Conservation (phyloP, 805 yeast species). For the Metschnikowia aberdeeniae region DNA sequence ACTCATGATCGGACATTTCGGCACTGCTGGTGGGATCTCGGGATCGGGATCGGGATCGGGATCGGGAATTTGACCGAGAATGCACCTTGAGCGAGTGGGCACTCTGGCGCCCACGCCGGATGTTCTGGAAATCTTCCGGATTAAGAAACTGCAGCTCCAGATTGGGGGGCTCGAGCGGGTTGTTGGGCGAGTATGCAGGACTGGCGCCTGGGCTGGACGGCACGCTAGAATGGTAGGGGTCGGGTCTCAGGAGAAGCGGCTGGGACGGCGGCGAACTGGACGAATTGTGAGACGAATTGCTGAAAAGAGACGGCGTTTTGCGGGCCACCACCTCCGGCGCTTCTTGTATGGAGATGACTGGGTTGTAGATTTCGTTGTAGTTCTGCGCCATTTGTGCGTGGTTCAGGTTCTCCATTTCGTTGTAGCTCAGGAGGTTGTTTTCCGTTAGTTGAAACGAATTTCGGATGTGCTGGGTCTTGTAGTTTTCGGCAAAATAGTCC, state of each 20-base stretch:
- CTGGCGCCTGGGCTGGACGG: slow-evolving; percentile 6
- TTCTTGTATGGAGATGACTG: slow-evolving; percentile 18
- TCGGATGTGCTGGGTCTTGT: background rate
- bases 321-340: slow-evolving; percentile 31
- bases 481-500: background rate
- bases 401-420: slow-evolving; percentile 7
- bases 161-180: slow-evolving; percentile 13
- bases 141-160: slow-evolving; percentile 19
- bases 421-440: slow-evolving; percentile 16
- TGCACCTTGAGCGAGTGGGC: slow-evolving; percentile 21
- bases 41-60: slow-evolving; percentile 24
- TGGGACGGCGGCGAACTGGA: slow-evolving; percentile 26
- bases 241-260: slow-evolving; percentile 1
- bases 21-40: slow-evolving; percentile 6
- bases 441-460: slow-evolving; percentile 13
- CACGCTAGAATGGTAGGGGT: background rate
- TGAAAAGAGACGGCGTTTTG: slow-evolving; percentile 54
- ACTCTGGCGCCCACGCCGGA: slow-evolving; percentile 40
- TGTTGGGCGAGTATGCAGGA: slow-evolving; percentile 7
- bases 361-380: no score
- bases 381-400: background rate
- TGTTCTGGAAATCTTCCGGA: slow-evolving; percentile 39
- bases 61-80: slow-evolving; percentile 20
- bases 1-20: slow-evolving; percentile 19
- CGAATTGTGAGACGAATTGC: slow-evolving; percentile 43